These are phyloP conservation scores for Alternaria consortialis DNA, from an alignment of 2,329 filamentous ascomycete species.

Conservation along the genomic window DNA sequence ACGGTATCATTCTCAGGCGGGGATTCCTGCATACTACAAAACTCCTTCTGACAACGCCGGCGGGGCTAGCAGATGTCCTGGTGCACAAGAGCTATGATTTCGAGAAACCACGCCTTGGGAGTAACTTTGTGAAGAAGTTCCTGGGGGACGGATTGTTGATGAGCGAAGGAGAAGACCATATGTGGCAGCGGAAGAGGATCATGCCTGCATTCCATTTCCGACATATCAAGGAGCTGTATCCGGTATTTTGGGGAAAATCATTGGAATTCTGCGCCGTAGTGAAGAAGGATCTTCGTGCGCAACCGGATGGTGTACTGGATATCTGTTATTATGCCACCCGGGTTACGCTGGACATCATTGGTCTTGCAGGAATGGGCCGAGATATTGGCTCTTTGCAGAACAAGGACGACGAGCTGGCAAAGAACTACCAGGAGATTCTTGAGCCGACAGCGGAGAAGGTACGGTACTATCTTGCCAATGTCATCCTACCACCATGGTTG, in stretches of 20 bases:
- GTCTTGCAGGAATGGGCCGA: constrained; percentile 56
- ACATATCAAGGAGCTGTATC: constrained; percentile 84
- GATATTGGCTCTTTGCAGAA: constrained; percentile 55
- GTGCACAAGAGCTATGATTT: constrained; percentile 64
- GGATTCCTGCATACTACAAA: constrained; percentile 51
- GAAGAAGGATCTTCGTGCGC: constrained; percentile 58
- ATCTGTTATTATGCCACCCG: constrained; percentile 56
- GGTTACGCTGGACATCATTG: constrained; percentile 59
- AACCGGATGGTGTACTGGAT: constrained; percentile 52
- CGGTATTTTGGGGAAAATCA: constrained; percentile 83
- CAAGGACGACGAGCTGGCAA: constrained; percentile 53
- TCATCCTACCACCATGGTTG: constrained; percentile 50
- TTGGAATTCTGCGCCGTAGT: constrained; percentile 73
- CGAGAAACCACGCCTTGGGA: constrained; percentile 58
- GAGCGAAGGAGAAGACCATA: constrained; percentile 61
- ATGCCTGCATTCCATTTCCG: constrained; percentile 86
- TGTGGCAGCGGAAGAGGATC: constrained; percentile 72
- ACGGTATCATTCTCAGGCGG: constrained; percentile 53
- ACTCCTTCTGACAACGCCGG: constrained; percentile 51
- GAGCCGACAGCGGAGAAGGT: constrained; percentile 60
- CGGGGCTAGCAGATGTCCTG: constrained; percentile 61
- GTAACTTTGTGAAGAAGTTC: constrained; percentile 58
- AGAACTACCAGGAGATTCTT: constrained; percentile 55
- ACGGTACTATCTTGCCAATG: constrained; percentile 53
- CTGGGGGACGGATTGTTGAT: constrained; percentile 62